phyloP scores from a whole-genome alignment of 2,329 filamentous ascomycete genomes.

The Talaromyces sp. region DNA sequence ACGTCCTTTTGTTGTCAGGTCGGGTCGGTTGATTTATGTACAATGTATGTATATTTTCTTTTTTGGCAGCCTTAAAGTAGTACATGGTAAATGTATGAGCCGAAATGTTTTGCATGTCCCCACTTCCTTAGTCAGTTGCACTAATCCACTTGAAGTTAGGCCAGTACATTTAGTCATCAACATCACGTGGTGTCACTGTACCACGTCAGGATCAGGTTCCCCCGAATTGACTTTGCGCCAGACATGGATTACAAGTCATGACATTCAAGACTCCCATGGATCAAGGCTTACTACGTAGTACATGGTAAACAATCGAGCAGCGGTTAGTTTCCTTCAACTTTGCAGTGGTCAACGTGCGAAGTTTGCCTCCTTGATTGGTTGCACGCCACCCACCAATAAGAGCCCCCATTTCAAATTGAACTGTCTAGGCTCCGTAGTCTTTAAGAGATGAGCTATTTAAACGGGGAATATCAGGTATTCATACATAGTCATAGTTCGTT shows the following conservation, averaged over 20 bases:
- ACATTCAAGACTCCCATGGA: not conserved
- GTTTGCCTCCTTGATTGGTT: slow-evolving; percentile 5
- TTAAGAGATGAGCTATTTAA: not conserved
- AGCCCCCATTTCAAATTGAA: not conserved
- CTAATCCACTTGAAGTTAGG: not conserved
- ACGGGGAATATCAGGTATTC: slow-evolving; percentile 12
- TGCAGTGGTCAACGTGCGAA: not conserved
- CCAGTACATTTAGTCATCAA: not conserved
- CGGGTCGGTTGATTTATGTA: not conserved
- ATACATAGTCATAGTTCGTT: not conserved
- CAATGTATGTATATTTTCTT: not conserved
- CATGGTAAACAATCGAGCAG: not conserved
- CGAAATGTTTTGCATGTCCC: not conserved
- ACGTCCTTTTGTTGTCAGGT: not conserved
- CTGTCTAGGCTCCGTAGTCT: not conserved
- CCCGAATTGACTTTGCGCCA: not conserved
- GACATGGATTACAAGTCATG: not conserved
- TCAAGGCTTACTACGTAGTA: not conserved
- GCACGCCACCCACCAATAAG: slow-evolving; percentile 1
- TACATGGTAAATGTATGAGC: not conserved
- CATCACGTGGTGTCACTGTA: not conserved
- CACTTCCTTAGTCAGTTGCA: not conserved
- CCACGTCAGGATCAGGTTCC: not conserved
- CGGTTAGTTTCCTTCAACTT: too few relatives aligned
- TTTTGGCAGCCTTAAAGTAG: not conserved